Evolutionary conservation across 495 filamentous ascomycete genomes (phyloP), one percentile per base, ranked within the genome.

Genomic region (Aspergillus coremiiformis): DNA sequence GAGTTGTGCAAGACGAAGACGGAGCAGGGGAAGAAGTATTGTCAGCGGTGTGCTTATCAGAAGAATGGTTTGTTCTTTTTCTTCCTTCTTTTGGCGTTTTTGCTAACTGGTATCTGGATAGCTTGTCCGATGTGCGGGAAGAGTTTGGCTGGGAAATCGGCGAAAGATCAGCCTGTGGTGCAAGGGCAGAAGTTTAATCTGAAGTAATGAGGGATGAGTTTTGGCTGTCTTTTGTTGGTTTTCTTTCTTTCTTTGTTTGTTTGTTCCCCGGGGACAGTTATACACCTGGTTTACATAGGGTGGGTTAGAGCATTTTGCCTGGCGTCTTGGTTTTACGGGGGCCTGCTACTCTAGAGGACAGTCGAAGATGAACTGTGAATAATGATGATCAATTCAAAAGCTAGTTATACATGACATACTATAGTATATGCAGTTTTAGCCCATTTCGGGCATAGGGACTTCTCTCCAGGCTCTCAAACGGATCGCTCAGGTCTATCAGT

Each of bases 71-170:
- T 54, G 72, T 68, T 12, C 23, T 10, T 29, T 5, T 20, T 44
- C 54, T 37, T 17, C 10, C 19, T 35, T 47, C 21, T 29, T 0
- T 11, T 33, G 5, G 9, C 4, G 14, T n/a, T 10, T 39, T 29
- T 35, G 32, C 32, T 35, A 35, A 35, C n/a, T 47, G 30, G 17
- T 20, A 23, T n/a, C 11, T 23, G n/a, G n/a, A n/a, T 57, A 85
- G 83, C 78, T 1, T 87, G 84, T 58, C 70, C 81, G 4, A 78
- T 84, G 63, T 87, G 84, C 59, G 84, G 84, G 29, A 87, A 85
- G 60, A 70, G 58, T 58, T 55, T 76, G 61, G 54, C 74, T 12
- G 68, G 65, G 5, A 82, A 80, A 57, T 57, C 69, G 2, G 68
- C 70, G 26, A 69, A 71, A 19, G 66, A 75, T 10, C 75, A 76